Evolutionary conservation across 192 early-diverging fungal species (phyloP), one percentile per base, ranked within the genome.

Genomic region (Umbelopsis sp.): DNA sequence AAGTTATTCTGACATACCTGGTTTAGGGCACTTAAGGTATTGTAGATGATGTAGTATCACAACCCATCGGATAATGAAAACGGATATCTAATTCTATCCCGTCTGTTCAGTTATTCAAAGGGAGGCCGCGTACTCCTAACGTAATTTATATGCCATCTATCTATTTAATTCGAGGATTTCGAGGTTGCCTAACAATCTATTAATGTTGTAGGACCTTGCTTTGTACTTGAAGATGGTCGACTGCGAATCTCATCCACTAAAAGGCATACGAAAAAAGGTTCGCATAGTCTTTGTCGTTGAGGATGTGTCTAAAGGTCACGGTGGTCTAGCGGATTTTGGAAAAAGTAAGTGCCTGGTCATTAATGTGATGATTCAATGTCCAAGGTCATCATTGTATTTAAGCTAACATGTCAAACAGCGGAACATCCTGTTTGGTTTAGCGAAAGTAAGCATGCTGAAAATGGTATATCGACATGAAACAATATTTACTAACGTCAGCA

Each of bases 251-350:
- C 62, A 70, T 47, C 69, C 68, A 20, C 56, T 78, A 26, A 43
- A 45, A 59, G 76, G 76, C 10, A 53, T 78, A 26, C 44, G 69
- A 6, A 78, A 78, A 34, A 78, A 78, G 50, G 77, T 78, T 2
- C 41, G 45, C 34, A 78, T 78, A 14, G 66, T 74, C 26, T 78
- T 78, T 59, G 68, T 74, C 5, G 51, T 78, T n/a, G 77, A 78
- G 32, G 68, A 71, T 71, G 45, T 78, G 34, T 24, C 45, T 51
- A 71, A 68, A 25, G 21, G 50, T 14, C 59, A 59, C 3, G 1
- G 11, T 25, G 50, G 22, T 11, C 6, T 12, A 41, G 45, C 65
- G 41, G 73, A 78, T 71, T 74, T 54, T 67, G 77, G 71, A 45
- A 78, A 78, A 54, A 71, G 77, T 78, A 71, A 41, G 53, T 69